These are phyloP conservation scores for Wallacemonas sp. DNA, from an alignment of 208 protist species.

Conservation along the genomic window DNA sequence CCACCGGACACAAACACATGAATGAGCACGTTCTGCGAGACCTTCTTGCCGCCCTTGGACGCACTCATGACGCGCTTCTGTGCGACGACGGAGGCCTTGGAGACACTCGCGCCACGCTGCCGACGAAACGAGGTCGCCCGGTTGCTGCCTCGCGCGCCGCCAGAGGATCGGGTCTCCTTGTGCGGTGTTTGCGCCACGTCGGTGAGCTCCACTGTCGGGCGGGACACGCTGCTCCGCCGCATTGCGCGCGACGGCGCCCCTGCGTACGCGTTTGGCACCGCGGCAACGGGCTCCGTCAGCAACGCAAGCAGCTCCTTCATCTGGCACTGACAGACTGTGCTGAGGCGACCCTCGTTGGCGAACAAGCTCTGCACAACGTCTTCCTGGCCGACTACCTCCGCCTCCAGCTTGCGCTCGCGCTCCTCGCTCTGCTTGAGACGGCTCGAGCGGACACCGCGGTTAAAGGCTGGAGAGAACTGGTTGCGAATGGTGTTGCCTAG, in stretches of 20 bases:
- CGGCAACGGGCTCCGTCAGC: conserved; percentile 3
- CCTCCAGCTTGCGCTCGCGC: conserved; percentile 29
- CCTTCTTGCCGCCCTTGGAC: neutral
- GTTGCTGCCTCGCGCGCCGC: neutral
- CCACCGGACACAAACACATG: conserved; percentile 39
- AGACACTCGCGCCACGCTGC: neutral
- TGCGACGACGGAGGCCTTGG: conserved; percentile 5
- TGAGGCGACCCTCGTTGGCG: neutral
- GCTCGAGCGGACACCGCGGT: conserved; percentile 43
- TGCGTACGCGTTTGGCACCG: conserved; percentile 1
- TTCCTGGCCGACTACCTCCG: conserved; percentile 20
- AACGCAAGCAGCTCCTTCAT: conserved; percentile 12
- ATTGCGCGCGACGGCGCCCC: conserved; percentile 15
- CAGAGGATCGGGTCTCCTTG: neutral
- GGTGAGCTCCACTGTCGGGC: neutral
- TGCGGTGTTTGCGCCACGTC: neutral
- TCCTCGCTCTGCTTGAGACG: conserved; percentile 68
- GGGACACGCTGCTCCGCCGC: neutral
- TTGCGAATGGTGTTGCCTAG: conserved; percentile 74
- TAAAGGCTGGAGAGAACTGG: conserved; percentile 86
- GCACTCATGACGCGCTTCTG: neutral
- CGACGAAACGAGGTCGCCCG: neutral
- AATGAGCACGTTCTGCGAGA: conserved; percentile 29
- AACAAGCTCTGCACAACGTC: neutral
- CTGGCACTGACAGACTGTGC: neutral